phyloP scores from a whole-genome alignment of 176 grass and related monocot species.

The Lolium perenne region DNA sequence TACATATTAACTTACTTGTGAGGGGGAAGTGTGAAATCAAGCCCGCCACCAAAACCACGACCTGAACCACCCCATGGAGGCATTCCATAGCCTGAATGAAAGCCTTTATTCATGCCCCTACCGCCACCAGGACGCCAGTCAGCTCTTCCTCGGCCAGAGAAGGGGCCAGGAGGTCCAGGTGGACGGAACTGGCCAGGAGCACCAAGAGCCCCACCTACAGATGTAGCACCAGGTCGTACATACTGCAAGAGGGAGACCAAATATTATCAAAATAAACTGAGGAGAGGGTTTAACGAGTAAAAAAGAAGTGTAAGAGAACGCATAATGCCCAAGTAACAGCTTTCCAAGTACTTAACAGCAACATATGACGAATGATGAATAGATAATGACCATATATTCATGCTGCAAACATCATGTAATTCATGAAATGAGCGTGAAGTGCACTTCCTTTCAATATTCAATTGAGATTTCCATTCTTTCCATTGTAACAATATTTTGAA shows the following conservation, averaged over 20 bases:
- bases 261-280: conserved; percentile 36
- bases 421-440: conserved; percentile 16
- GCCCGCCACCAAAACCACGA: conserved; percentile 69
- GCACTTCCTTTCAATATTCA: conserved; percentile 5
- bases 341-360: conserved; percentile 22
- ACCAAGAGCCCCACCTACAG: conserved; percentile 61
- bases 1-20: conserved; percentile 80
- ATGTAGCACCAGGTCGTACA: conserved; percentile 73
- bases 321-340: conserved; percentile 13
- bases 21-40: conserved; percentile 93
- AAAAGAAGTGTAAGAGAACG: not conserved
- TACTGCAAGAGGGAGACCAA: conserved; percentile 66
- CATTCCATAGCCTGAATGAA: conserved; percentile 65
- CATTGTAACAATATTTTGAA: not conserved
- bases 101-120: conserved; percentile 79
- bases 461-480: conserved; percentile 1
- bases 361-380: too few relatives aligned
- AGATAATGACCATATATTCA: not conserved
- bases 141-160: conserved; percentile 81
- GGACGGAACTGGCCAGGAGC: conserved; percentile 67
- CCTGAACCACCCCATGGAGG: conserved; percentile 77
- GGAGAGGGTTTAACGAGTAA: conserved; percentile 17
- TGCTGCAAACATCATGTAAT: not conserved
- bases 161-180: conserved; percentile 60
- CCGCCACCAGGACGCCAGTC: conserved; percentile 84